Evolutionary conservation across 2,329 filamentous ascomycete species (phyloP).

Genomic region (Macrophomina phaseolina): DNA sequence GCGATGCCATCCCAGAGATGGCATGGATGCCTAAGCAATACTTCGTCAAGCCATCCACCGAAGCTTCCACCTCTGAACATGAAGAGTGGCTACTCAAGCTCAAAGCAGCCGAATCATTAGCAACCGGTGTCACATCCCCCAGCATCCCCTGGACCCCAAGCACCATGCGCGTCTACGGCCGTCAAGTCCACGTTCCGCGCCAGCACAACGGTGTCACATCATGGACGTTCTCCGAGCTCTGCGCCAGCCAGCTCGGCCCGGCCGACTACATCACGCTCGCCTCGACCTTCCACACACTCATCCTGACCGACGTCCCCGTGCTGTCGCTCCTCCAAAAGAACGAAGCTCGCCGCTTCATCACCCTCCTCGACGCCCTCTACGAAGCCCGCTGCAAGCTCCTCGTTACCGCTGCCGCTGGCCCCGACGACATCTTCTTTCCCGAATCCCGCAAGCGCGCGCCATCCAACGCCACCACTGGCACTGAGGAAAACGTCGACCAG

Average conservation of each 20-base stretch:
- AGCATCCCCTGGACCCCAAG: constrained; percentile 52
- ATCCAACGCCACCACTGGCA: constrained; percentile 25
- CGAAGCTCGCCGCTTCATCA: constrained; percentile 81
- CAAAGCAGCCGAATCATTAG: constrained; percentile 9
- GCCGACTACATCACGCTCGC: constrained; percentile 85
- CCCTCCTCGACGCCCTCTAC: constrained; percentile 78
- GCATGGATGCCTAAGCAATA: constrained; percentile 41
- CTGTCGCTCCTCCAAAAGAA: constrained; percentile 75
- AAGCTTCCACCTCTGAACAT: constrained; percentile 24
- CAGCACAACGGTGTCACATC: constrained; percentile 63
- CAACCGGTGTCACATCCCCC: background rate
- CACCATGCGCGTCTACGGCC: constrained; percentile 65
- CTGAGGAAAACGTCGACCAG: constrained; percentile 30
- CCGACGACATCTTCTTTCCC: constrained; percentile 80
- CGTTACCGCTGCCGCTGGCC: constrained; percentile 69
- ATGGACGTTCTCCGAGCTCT: constrained; percentile 73
- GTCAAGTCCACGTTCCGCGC: constrained; percentile 64
- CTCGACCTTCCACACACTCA: constrained; percentile 78
- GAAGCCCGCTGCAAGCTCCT: constrained; percentile 80
- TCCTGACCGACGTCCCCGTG: constrained; percentile 72
- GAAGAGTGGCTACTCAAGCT: constrained; percentile 17
- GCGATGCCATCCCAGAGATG: constrained; percentile 34
- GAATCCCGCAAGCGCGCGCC: constrained; percentile 48
- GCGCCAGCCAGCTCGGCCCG: constrained; percentile 69
- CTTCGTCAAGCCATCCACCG: constrained; percentile 38